Evolutionary conservation across 768 basidiomycete genomes (phyloP).

Genomic region (Clavaria fumosa): DNA sequence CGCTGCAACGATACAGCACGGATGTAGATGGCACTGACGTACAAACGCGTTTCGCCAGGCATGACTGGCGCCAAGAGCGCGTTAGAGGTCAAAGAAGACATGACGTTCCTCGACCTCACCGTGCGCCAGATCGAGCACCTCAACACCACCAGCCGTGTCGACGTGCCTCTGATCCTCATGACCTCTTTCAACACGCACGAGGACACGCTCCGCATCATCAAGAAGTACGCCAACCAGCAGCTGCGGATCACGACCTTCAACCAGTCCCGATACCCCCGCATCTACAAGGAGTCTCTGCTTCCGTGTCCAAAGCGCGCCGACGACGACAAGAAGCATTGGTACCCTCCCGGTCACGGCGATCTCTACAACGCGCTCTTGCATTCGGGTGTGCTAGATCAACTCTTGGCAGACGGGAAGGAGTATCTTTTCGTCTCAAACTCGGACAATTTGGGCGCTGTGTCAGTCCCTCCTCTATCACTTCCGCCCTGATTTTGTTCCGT

Average conservation of each 20-base stretch:
- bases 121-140: conserved; percentile 94
- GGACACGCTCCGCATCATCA: conserved; percentile 90
- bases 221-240: conserved; percentile 92
- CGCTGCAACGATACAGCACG: too few relatives aligned
- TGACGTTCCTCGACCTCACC: conserved; percentile 93
- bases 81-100: conserved; percentile 92
- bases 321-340: conserved; percentile 87
- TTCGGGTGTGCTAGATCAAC: conserved; percentile 81
- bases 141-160: conserved; percentile 68
- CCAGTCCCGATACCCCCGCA: conserved; percentile 89
- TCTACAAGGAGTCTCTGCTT: conserved; percentile 76
- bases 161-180: conserved; percentile 97
- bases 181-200: conserved; percentile 98
- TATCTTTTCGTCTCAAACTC: conserved; percentile 97
- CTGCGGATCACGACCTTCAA: conserved; percentile 86
- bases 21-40: too few relatives aligned
- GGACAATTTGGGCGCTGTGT: conserved; percentile 90
- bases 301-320: conserved; percentile 65
- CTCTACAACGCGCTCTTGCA: conserved; percentile 85
- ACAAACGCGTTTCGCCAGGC: too few relatives aligned
- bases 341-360: conserved; percentile 95
- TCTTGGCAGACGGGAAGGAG: conserved; percentile 85
- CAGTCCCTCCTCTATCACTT: conserved; percentile 31
- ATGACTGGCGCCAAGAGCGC: conserved; percentile 85
- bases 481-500: conserved; percentile 4